Base-by-base conservation (phyloP, 768 basidiomycete genomes). In the Calocybe cyanea region DNA sequence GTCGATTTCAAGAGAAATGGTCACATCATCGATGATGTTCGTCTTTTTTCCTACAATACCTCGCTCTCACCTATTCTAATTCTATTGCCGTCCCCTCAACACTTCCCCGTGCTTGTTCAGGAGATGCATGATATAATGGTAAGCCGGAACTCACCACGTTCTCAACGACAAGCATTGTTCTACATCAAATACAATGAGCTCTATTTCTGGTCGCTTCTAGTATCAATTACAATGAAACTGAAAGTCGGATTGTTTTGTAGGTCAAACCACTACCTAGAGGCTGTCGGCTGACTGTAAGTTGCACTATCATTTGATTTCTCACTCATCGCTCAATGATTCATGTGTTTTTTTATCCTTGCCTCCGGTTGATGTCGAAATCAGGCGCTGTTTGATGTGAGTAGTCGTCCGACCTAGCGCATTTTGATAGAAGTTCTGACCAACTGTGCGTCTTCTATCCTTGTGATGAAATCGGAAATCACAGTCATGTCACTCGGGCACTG, bases 1-100 rank as follows among this genome's bases (percentile, higher is more conserved):
- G 60, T 93, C 15, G 95, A 99, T 63, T 89, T 82, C 70, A 77
- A 88, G 68, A 64, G 69, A 33, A 69, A 70, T 0, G 89, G 92
- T 0, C 75, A 86, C 44, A 93, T 99, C 44, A 66, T 92, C 14
- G 95, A 80, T 55, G 77, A 80, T 60, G 78, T 77, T 41, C 9
- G 72, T 63, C 5, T 8, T 34, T n/a, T 17, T 31, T 30, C 25
- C 11, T 6, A 28, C 25, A 28, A 28, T 11, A 28, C 25, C 25
- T 11, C 5, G 11, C 25, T 28, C 6, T 6, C 25, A 28, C 6
- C 25, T 28, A n/a, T n/a, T n/a, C n/a, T n/a, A n/a, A n/a, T n/a
- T 15, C 24, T 30, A 38, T 41, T 24, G 17, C 45, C 32, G 31
- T 33, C 15, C 15, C 13, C 43, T 23, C 43, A 30, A 43, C 38